These are phyloP conservation scores for Kwoniella botswanensis DNA, from an alignment of 768 basidiomycete genomes.

Conservation along the genomic window DNA sequence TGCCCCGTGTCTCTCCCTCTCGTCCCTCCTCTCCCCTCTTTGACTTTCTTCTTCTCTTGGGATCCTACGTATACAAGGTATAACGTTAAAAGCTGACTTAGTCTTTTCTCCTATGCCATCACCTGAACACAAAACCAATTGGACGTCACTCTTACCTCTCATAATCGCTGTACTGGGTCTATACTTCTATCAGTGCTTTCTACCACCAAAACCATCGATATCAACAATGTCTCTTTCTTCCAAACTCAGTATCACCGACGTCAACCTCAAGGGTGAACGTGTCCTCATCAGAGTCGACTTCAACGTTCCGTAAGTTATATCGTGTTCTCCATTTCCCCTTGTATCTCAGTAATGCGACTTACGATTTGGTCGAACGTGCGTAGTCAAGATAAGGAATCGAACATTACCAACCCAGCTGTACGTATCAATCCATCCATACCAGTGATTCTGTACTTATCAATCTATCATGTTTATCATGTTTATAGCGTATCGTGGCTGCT, in stretches of 20 bases:
- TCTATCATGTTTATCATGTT: background rate
- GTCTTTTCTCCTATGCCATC: background rate
- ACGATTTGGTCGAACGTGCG: background rate
- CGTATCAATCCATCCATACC: conserved; percentile 54
- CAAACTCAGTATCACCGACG: conserved; percentile 90
- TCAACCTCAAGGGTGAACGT: conserved; percentile 72
- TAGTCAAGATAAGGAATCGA: conserved; percentile 73
- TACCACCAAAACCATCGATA: background rate
- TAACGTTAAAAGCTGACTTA: conserved; percentile 11
- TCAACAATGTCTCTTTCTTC: conserved; percentile 85
- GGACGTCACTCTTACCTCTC: conserved; percentile 9
- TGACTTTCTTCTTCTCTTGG: background rate
- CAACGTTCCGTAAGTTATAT: conserved; percentile 45
- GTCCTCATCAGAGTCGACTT: conserved; percentile 59
- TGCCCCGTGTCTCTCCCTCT: background rate
- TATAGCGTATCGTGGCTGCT: conserved; percentile 93
- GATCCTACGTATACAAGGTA: background rate
- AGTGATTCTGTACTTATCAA: conserved; percentile 21
- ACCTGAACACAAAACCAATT: conserved; percentile 4
- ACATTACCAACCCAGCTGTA: conserved; percentile 96
- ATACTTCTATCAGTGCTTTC: conserved; percentile 5
- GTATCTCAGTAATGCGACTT: background rate
- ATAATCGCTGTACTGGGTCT: conserved; percentile 15
- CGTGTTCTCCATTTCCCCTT: background rate
- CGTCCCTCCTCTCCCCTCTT: too few relatives aligned